phyloP scores from a whole-genome alignment of 371 early-diverging fungal genomes.

The Mucor piriformis region DNA sequence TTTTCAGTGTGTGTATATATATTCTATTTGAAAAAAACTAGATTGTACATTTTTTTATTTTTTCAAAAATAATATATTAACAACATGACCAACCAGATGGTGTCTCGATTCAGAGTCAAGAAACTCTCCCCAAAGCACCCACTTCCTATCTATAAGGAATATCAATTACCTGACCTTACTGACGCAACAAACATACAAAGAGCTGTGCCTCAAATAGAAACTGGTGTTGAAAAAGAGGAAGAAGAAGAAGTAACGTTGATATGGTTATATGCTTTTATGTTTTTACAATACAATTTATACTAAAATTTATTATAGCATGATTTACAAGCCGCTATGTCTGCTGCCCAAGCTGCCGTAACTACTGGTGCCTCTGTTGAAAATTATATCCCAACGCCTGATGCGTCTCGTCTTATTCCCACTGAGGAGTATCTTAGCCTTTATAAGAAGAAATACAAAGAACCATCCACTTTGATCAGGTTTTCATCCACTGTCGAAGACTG shows the following conservation, averaged over 20 bases:
- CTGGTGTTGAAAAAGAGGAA: constrained; percentile 76
- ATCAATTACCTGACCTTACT: constrained; percentile 86
- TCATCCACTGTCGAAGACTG: constrained; percentile 85
- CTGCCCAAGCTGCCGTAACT: constrained; percentile 71
- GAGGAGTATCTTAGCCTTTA: constrained; percentile 73
- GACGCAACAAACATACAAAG: constrained; percentile 76
- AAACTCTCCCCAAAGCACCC: constrained; percentile 88
- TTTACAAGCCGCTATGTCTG: constrained; percentile 90
- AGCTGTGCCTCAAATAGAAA: constrained; percentile 70
- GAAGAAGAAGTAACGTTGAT: constrained; percentile 62
- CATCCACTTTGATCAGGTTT: constrained; percentile 80
- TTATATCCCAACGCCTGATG: constrained; percentile 96
- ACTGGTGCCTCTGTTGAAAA: constrained; percentile 57
- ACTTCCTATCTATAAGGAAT: constrained; percentile 78
- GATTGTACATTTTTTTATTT: neutral
- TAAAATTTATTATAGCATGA: constrained; percentile 59
- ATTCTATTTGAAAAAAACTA: neutral
- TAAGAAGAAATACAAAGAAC: constrained; percentile 67
- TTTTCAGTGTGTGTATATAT: neutral
- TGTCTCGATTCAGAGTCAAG: constrained; percentile 83
- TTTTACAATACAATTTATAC: constrained; percentile 21
- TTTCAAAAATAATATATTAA: neutral
- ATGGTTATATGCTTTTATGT: neutral
- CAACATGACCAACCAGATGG: constrained; percentile 41
- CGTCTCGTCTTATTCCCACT: constrained; percentile 63